Conservation (phyloP, 768 basidiomycete genomes). For the Phaeotremella skinneri region DNA sequence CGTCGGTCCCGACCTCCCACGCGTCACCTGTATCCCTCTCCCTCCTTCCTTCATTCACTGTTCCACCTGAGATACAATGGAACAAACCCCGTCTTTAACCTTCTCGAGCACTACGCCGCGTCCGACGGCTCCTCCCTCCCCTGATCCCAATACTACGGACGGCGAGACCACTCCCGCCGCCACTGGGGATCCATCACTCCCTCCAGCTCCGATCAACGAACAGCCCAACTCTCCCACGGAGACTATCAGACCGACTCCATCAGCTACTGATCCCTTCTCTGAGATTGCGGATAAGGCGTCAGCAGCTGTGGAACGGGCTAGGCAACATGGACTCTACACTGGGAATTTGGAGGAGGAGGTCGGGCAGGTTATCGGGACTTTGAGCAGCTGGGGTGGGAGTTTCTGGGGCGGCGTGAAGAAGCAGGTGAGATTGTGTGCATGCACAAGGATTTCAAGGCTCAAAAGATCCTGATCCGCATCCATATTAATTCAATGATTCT, state of each 20-base stretch:
- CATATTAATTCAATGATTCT: no score
- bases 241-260: constrained; percentile 3
- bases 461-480: no score
- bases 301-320: background rate
- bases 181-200: background rate
- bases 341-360: constrained; percentile 74
- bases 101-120: background rate
- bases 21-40: no score
- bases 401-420: constrained; percentile 91
- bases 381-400: constrained; percentile 58
- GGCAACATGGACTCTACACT: background rate
- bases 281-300: background rate
- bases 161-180: background rate
- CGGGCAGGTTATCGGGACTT: constrained; percentile 78
- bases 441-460: no score
- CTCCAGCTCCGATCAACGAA: background rate
- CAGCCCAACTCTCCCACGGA: constrained; percentile 7
- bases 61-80: background rate
- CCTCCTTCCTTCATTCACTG: no score
- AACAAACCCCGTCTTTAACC: background rate
- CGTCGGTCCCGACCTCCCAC: no score
- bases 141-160: background rate
- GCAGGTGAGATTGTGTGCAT: constrained; percentile 72
- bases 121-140: background rate
- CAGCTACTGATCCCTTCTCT: background rate